Base-by-base conservation (phyloP, 768 basidiomycete genomes). In the Dioszegia aurantiaca region DNA sequence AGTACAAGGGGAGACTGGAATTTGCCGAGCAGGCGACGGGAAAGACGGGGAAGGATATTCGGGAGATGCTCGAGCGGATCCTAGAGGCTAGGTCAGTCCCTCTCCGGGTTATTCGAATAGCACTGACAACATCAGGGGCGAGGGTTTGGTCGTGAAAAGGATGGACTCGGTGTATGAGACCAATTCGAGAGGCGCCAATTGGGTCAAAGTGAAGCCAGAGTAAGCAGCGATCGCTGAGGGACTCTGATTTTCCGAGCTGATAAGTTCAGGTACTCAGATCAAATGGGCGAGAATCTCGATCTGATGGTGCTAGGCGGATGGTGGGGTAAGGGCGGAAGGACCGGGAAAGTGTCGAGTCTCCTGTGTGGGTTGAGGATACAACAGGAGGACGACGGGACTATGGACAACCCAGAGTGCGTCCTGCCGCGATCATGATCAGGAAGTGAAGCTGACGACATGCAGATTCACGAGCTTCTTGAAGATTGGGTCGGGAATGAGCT, bases 111-210 rank as follows among this genome's bases (percentile, higher is more conserved):
- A 23, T 30, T 5, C 3, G 41, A 10, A 42, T 41, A 16, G 37
- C n/a, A 39, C 43, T 47, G 47, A 47, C 41, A 14, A 12, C 10
- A 30, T 26, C 19, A 85, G 90, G 55, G 95, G 95, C 3, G 95
- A 98, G 76, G 95, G 95, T 0, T 79, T 99, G 12, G 87, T 98
- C 8, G 82, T 98, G 59, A 99, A 99, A 75, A 87, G 91, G 64
- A 86, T 86, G 0, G 78, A 83, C 23, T 84, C 87, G 0, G 82
- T 85, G 60, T 99, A 99, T 75, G 80, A 84, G 12, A 79, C 95
- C 41, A 92, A 93, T 65, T 90, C 89, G 1, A 81, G 95, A 58
- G 90, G 88, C 66, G 83, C 85, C 74, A 87, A 89, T 67, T 99
- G 95, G 94, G 85, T 94, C 69, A 99, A 99, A 79, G 87, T 86